Percentiles rank a stretch among this genome's conserved stretches.
These are phyloP conservation scores for Withania somnifera DNA, from an alignment of 305 asterid genomes.

Conservation along the genomic window DNA sequence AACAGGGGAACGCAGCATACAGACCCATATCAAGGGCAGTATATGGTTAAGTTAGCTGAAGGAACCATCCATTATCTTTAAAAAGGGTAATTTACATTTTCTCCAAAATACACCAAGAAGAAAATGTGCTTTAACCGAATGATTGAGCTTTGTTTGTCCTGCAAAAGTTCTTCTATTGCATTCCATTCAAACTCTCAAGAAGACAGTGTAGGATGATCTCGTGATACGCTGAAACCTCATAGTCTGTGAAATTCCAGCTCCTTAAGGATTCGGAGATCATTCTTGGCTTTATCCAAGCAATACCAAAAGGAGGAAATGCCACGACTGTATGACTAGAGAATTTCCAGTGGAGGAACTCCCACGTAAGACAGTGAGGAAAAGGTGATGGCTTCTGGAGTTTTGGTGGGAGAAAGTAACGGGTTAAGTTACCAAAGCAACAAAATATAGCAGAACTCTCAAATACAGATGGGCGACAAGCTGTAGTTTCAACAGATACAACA, in stretches of 20 bases:
- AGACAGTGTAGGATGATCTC: background rate
- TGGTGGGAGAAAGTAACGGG: background rate
- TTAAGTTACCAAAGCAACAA: background rate
- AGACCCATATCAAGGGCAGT: background rate
- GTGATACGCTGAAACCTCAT: background rate
- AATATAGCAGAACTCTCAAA: background rate
- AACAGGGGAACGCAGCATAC: background rate
- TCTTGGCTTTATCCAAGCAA: background rate
- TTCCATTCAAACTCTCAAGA: background rate
- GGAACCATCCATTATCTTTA: background rate
- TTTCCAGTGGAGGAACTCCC: background rate
- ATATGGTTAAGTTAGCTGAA: background rate
- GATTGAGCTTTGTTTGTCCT: background rate
- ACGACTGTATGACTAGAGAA: background rate
- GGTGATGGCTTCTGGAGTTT: background rate
- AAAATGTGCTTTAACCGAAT: background rate
- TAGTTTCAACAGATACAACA: constrained; percentile 3
- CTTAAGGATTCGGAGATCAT: background rate
- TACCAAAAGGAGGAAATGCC: background rate
- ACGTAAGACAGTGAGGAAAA: background rate
- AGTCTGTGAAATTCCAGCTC: background rate
- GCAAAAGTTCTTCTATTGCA: background rate
- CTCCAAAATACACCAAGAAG: background rate
- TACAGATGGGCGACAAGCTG: background rate
- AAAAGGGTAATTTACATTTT: background rate